Base-by-base conservation (phyloP, 1,139 yeast species). In the Suhomyces panamericanus region DNA sequence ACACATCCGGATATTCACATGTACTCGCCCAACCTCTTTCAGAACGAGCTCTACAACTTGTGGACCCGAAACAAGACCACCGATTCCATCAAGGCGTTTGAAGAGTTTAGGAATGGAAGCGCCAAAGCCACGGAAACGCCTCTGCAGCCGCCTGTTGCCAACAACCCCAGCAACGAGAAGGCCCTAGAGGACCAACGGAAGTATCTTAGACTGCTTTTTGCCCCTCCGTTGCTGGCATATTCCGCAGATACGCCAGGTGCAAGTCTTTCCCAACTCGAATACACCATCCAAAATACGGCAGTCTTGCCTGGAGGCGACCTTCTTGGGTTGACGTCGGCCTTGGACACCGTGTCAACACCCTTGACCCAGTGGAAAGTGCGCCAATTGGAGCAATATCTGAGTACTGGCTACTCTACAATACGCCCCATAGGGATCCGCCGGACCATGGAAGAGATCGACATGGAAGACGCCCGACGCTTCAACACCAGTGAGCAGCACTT, bases 351-450 rank as follows among this genome's bases (percentile, higher is more conserved):
- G 2, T 36, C 46, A 11, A 38, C 67, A 3, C 66, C 75, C 1
- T 59, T 64, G 35, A 59, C 61, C 0, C 78, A 71, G 44, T 55
- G 65, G 38, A 68, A 72, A 45, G 56, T 74, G 22, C 70, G 71
- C 15, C 71, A 69, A 41, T 58, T 81, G 45, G 70, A 67, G 35
- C 64, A 63, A 9, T 67, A 81, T 17, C 64, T 77, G 28, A 69
- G 65, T 22, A 65, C 72, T 34, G 88, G 88, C 0, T 77, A 75
- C 55, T 54, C 66, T 9, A 67, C 73, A 29, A 57, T 83, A 32
- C 65, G 73, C 26, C 87, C 87, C 0, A 64, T 80, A 29, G 88
- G 87, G 0, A 54, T 82, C 6, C 73, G 73, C 15, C 75, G 71
- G 53, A 81, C 86, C 3, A 70, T 81, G 79, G 75, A 71, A 32